Evolutionary conservation across 495 filamentous ascomycete genomes (phyloP).

Genomic region (Penicillium odoratum): DNA sequence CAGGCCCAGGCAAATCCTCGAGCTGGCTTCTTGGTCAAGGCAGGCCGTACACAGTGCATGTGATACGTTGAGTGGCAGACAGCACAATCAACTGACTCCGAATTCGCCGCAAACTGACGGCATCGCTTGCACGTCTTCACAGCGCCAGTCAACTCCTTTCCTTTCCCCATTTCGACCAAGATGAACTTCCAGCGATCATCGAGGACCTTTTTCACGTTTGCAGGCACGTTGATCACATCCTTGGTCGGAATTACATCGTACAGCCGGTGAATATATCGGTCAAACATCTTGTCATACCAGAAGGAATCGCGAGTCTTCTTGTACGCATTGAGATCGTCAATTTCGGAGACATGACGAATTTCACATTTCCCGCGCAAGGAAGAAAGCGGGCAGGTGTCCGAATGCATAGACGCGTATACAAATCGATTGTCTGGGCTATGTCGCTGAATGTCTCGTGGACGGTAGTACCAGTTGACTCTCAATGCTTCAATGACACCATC

Average conservation of each 20-base stretch:
- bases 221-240: constrained; percentile 93
- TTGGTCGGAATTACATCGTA: constrained; percentile 94
- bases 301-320: constrained; percentile 82
- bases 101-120: constrained; percentile 83
- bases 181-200: constrained; percentile 96
- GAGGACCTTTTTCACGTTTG: constrained; percentile 88
- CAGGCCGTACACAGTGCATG: constrained; percentile 95
- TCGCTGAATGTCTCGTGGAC: constrained; percentile 91
- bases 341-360: constrained; percentile 83
- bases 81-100: constrained; percentile 95
- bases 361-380: constrained; percentile 90
- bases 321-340: constrained; percentile 78
- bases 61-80: constrained; percentile 94
- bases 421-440: constrained; percentile 85
- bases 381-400: constrained; percentile 89
- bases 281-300: constrained; percentile 97
- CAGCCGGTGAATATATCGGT: constrained; percentile 95
- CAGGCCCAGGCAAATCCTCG: constrained; percentile 98
- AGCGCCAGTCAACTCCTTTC: constrained; percentile 93
- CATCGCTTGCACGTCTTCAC: constrained; percentile 97
- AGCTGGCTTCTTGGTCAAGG: constrained; percentile 92
- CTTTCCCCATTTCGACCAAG: constrained; percentile 83
- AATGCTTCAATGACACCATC: constrained; percentile 77
- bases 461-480: constrained; percentile 97
- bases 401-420: constrained; percentile 97